A percentile compares a stretch with the other conserved stretches of the same genome.
Evolutionary conservation across 2,329 filamentous ascomycete genomes (phyloP).

Genomic region (Lasiodiplodia theobromae): DNA sequence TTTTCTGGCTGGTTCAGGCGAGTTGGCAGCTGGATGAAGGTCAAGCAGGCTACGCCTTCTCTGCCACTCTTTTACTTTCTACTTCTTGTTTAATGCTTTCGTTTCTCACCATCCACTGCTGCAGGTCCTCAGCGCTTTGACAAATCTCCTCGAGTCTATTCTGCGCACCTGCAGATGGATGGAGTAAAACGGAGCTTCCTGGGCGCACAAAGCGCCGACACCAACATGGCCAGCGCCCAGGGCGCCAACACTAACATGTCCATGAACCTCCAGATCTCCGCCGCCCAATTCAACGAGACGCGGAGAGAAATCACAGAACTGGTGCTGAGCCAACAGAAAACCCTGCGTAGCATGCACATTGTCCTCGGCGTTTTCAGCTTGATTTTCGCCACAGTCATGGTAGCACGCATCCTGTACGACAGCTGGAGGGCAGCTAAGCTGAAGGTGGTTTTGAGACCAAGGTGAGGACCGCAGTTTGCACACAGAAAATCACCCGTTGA

Average conservation of each 20-base stretch:
- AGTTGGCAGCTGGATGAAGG: constrained; percentile 29
- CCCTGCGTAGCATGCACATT: constrained; percentile 48
- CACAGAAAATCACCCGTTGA: constrained; percentile 25
- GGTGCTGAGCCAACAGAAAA: constrained; percentile 47
- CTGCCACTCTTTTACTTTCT: constrained; percentile 27
- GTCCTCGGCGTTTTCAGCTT: constrained; percentile 49
- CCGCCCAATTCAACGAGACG: constrained; percentile 17
- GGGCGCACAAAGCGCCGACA: constrained; percentile 7
- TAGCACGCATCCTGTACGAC: constrained; percentile 48
- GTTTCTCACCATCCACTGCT: constrained; percentile 23
- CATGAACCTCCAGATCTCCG: constrained; percentile 13
- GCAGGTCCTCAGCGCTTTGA: constrained; percentile 24
- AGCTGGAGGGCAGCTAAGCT: constrained; percentile 45
- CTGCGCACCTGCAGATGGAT: constrained; percentile 20
- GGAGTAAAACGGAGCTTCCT: constrained; percentile 13
- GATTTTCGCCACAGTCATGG: constrained; percentile 43
- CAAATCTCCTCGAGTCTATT: constrained; percentile 10
- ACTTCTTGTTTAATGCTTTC: constrained; percentile 27
- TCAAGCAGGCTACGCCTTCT: constrained; percentile 23
- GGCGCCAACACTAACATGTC: constrained; percentile 4
- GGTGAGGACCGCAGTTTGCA: constrained; percentile 36
- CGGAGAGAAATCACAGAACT: constrained; percentile 33
- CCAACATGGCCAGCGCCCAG: constrained; percentile 1
- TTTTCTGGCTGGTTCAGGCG: constrained; percentile 28
- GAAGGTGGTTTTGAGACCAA: constrained; percentile 41